Conservation (phyloP, 1,139 yeast species). For the Kluyveromyces sp. region DNA sequence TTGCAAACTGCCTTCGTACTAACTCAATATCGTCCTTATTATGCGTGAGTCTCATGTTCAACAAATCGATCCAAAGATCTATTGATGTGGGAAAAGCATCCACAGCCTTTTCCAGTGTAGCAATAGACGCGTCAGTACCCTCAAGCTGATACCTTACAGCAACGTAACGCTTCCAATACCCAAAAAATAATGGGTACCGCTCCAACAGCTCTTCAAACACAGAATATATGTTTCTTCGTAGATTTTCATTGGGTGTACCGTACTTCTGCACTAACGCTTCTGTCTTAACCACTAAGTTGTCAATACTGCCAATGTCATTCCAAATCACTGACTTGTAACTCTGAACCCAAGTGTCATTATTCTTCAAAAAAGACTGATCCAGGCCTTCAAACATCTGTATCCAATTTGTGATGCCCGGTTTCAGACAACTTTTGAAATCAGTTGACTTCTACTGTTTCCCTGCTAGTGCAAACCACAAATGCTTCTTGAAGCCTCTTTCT, state of each 20-base stretch:
- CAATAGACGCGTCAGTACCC: constrained; percentile 47
- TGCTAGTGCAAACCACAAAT: too few relatives aligned
- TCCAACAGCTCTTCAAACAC: constrained; percentile 39
- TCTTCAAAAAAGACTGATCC: constrained; percentile 31
- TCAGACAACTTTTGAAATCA: too few relatives aligned
- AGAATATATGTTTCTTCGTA: constrained; percentile 28
- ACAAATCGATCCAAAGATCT: constrained; percentile 62
- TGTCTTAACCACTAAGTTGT: constrained; percentile 24
- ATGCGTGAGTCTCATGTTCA: constrained; percentile 43
- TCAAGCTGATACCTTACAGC: constrained; percentile 47
- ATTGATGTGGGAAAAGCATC: constrained; percentile 48
- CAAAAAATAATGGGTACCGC: constrained; percentile 50
- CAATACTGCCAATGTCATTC: constrained; percentile 25
- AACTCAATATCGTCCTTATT: constrained; percentile 25
- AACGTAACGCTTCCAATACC: constrained; percentile 55
- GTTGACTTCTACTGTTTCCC: too few relatives aligned
- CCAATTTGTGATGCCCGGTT: too few relatives aligned
- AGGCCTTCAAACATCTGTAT: constrained; percentile 11
- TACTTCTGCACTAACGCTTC: constrained; percentile 32
- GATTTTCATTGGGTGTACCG: constrained; percentile 29
- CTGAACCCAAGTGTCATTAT: constrained; percentile 29
- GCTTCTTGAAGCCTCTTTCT: too few relatives aligned
- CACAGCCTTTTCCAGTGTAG: constrained; percentile 42
- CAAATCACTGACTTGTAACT: constrained; percentile 21
- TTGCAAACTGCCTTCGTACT: constrained; percentile 37